Evolutionary conservation across 345 rosid genomes (phyloP).

Genomic region (Turnera subulata): DNA sequence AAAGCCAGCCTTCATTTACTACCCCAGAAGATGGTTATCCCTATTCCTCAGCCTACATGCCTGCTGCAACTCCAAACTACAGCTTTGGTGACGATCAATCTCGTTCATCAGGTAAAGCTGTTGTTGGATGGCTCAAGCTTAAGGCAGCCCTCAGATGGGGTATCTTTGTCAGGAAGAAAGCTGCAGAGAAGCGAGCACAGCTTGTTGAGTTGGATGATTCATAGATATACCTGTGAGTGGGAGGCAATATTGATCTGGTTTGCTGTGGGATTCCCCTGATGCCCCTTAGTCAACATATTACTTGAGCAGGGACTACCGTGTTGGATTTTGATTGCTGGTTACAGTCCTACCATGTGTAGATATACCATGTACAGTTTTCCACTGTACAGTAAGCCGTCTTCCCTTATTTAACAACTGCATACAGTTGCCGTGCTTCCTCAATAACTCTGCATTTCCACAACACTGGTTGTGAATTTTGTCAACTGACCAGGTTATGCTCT

Average conservation of each 20-base stretch:
- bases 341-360: slow-evolving; percentile 6
- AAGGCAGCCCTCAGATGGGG: slow-evolving; percentile 34
- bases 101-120: slow-evolving; percentile 29
- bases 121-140: slow-evolving; percentile 31
- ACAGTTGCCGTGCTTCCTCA: not conserved
- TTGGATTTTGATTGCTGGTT: slow-evolving; percentile 4
- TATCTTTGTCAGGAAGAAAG: slow-evolving; percentile 27
- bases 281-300: not conserved
- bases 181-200: slow-evolving; percentile 32
- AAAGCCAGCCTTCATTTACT: slow-evolving; percentile 12
- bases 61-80: slow-evolving; percentile 15
- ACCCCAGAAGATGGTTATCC: slow-evolving; percentile 21
- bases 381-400: slow-evolving; percentile 9
- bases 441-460: not conserved
- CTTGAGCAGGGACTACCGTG: not conserved
- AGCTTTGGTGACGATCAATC: slow-evolving; percentile 24
- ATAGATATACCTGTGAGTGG: slow-evolving; percentile 10
- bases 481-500: slow-evolving; percentile 1
- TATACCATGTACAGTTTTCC: no score
- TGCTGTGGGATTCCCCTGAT: not conserved
- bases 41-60: slow-evolving; percentile 12
- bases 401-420: not conserved
- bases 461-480: not conserved
- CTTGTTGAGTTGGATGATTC: slow-evolving; percentile 22
- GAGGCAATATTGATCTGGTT: slow-evolving; percentile 15